These are phyloP conservation scores for Teratosphaeria destructans DNA, from an alignment of 2,329 filamentous ascomycete species.

Conservation along the genomic window DNA sequence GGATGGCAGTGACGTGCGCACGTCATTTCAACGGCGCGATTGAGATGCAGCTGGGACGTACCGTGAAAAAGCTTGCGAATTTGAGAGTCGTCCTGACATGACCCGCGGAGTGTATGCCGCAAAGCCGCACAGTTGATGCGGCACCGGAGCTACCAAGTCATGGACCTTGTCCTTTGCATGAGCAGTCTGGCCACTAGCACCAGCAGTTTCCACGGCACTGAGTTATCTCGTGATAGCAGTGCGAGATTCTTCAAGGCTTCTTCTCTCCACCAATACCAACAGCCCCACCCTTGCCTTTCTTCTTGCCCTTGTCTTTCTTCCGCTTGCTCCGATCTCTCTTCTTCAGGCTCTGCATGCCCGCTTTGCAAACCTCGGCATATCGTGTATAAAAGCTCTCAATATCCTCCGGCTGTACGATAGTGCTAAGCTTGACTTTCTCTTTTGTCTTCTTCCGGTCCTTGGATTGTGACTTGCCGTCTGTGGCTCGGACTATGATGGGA, in stretches of 20 bases:
- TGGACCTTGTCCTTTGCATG: background rate
- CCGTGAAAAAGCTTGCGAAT: no score
- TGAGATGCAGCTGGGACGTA: no score
- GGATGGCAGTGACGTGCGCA: no score
- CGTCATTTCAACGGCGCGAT: no score
- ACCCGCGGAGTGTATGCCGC: background rate
- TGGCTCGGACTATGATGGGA: conserved; percentile 72
- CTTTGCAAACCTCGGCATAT: conserved; percentile 87
- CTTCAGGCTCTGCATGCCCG: conserved; percentile 79
- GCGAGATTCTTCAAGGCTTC: background rate
- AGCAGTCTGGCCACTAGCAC: background rate
- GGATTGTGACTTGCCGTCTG: conserved; percentile 56
- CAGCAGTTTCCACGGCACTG: background rate
- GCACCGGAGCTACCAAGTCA: background rate
- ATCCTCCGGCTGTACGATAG: conserved; percentile 64
- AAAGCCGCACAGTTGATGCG: no score
- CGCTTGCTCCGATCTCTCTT: conserved; percentile 85
- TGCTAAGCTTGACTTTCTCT: conserved; percentile 68
- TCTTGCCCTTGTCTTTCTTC: conserved; percentile 68
- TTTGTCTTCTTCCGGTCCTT: conserved; percentile 39
- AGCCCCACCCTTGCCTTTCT: conserved; percentile 37
- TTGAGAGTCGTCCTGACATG: no score
- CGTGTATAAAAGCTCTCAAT: conserved; percentile 70
- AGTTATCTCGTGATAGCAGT: background rate
- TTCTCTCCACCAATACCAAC: background rate